Percentiles rank a stretch among this genome's conserved stretches.
These are phyloP conservation scores for Senna tora DNA, from an alignment of 306 rosid genomes.

Conservation along the genomic window DNA sequence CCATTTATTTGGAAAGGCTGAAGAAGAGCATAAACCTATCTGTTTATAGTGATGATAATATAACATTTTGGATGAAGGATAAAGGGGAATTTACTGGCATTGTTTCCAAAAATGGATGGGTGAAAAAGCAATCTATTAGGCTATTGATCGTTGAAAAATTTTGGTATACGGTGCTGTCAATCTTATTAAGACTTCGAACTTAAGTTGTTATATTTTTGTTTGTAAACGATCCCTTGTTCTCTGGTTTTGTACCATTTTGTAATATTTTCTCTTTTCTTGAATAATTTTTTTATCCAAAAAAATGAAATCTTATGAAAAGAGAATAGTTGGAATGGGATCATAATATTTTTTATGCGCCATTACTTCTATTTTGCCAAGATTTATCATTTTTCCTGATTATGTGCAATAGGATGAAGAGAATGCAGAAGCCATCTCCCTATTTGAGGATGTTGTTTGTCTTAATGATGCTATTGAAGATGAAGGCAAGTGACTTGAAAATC, in stretches of 20 bases:
- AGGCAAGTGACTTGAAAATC: conserved; percentile 77
- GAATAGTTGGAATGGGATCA: conserved; percentile 2
- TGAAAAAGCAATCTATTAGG: conserved; percentile 21
- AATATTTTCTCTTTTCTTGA: no score
- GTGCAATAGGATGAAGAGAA: conserved; percentile 81
- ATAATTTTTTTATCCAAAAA: no score
- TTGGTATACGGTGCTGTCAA: conserved; percentile 2
- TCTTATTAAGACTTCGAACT: not conserved
- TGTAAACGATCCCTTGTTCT: no score
- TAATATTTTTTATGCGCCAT: conserved; percentile 22
- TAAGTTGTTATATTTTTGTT: no score
- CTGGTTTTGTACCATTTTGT: no score
- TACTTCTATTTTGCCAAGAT: conserved; percentile 26
- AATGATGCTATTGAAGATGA: conserved; percentile 88
- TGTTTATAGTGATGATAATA: conserved; percentile 12
- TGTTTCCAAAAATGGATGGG: conserved; percentile 13
- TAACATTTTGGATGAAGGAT: conserved; percentile 18
- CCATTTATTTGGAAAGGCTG: conserved; percentile 4
- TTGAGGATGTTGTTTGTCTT: conserved; percentile 65
- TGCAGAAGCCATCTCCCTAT: conserved; percentile 79
- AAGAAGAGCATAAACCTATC: conserved; percentile 20
- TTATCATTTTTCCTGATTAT: conserved; percentile 27
- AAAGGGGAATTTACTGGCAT: not conserved
- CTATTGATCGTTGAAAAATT: conserved; percentile 32
- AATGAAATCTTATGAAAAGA: not conserved